phyloP scores from a whole-genome alignment of 2,329 filamentous ascomycete genomes.

The Dactylellina haptotyla region DNA sequence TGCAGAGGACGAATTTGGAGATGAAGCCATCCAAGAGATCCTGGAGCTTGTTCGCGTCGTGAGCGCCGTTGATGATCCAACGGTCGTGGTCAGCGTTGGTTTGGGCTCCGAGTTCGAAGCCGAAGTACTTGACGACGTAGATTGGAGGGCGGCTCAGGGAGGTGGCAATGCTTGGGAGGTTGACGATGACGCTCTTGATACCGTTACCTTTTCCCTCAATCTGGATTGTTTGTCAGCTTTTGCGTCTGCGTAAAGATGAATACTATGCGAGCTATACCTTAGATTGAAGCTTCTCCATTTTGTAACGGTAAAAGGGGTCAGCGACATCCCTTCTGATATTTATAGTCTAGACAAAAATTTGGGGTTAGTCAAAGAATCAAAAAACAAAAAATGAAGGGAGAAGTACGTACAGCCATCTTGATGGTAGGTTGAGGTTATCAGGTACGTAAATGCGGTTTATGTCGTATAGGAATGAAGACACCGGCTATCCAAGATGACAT shows the following conservation, averaged over 20 bases:
- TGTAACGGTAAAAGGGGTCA: slow-evolving; percentile 99
- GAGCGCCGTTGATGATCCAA: slow-evolving; percentile 99
- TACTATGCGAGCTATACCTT: slow-evolving; percentile 65
- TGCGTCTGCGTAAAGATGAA: background rate
- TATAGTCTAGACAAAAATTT: slow-evolving; percentile 69
- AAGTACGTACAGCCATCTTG: slow-evolving; percentile 50
- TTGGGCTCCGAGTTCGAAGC: slow-evolving; percentile 97
- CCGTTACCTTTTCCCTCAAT: slow-evolving; percentile 99
- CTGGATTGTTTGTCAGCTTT: slow-evolving; percentile 57
- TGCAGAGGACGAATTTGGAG: slow-evolving; percentile 97
- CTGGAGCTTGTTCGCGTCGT: slow-evolving; percentile 94
- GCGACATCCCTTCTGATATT: slow-evolving; percentile 98
- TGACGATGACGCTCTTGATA: slow-evolving; percentile 99
- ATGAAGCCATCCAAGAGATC: slow-evolving; percentile 99
- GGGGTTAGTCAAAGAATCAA: background rate
- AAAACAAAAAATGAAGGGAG: background rate
- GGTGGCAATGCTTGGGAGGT: slow-evolving; percentile 90
- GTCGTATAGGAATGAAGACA: slow-evolving; percentile 46
- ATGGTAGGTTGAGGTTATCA: slow-evolving; percentile 39
- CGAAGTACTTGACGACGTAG: slow-evolving; percentile 99
- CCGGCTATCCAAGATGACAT: slow-evolving; percentile 52
- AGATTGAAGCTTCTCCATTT: slow-evolving; percentile 98
- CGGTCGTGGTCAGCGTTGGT: slow-evolving; percentile 97
- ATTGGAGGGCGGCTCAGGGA: slow-evolving; percentile 90
- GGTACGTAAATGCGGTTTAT: slow-evolving; percentile 46